Base-by-base conservation (phyloP, 805 yeast genomes). In the Komagataella mondaviorum region DNA sequence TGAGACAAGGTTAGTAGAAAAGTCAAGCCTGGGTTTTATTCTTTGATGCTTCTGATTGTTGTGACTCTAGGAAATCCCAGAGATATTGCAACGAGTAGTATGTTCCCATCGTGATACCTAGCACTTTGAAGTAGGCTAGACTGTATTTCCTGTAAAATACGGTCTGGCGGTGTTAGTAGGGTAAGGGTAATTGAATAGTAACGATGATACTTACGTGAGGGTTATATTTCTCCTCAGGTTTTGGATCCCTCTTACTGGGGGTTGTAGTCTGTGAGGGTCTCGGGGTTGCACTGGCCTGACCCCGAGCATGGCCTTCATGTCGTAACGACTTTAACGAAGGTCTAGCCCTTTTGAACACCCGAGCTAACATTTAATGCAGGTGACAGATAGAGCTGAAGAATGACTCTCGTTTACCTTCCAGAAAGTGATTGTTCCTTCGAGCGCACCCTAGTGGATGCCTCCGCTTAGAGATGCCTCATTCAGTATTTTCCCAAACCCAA, bases 71-170 rank as follows among this genome's bases (percentile, higher is more conserved):
- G 50, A 54, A 68, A 51, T 64, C 73, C 80, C 76, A 73, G 6
- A 71, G 55, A 48, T 67, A 74, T n/a, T 60, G 60, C 56, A 78
- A 54, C 0, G 72, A 61, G 54, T 74, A 78, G 54, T 73, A 78
- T 0, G 80, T 71, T 2, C 63, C 71, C 49, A 75, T 66, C 5
- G 79, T 71, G 6, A 75, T 51, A 0, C 63, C 64, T 39, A 77
- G 60, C 16, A 76, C 71, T 54, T 74, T 77, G 4, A 70, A 52
- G 48, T 73, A 65, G 1, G 83, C 81, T 22, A 59, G 63, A 1
- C 72, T 75, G 56, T 75, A 71, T 44, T 69, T 70, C 53, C 71
- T 65, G 57, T 78, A 78, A 58, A 78, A 73, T 43, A 61, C 59
- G n/a, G 46, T 47, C 55, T 52, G 17, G 17, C 5, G 23, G 10